Conservation (phyloP, 1,284 basidiomycete genomes). For the Cronartium ribicola region DNA sequence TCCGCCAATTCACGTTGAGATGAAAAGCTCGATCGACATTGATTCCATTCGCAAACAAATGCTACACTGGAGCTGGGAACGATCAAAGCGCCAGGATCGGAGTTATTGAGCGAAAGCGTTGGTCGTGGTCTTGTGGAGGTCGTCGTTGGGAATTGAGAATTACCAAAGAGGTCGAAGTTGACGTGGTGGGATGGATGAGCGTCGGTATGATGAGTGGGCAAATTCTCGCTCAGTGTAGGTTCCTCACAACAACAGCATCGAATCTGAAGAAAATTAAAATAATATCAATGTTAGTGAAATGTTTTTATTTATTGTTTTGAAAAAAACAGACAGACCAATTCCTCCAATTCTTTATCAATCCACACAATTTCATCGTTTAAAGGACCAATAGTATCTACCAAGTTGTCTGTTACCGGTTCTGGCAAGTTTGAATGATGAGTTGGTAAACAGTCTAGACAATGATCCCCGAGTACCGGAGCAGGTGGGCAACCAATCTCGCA, state of each 20-base stretch:
- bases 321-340: constrained; percentile 20
- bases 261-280: constrained; percentile 18
- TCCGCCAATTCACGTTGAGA: constrained; percentile 1
- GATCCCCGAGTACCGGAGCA: constrained; percentile 14
- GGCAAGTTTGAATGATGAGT: not conserved
- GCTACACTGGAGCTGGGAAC: not conserved
- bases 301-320: not conserved
- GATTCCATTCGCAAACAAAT: constrained; percentile 27
- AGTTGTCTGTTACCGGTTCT: not conserved
- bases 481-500: constrained; percentile 36
- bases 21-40: constrained; percentile 24
- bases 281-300: constrained; percentile 2
- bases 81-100: constrained; percentile 7
- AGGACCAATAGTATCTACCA: not conserved
- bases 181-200: constrained; percentile 39
- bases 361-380: constrained; percentile 18
- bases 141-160: constrained; percentile 12
- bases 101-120: not conserved
- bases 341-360: constrained; percentile 38
- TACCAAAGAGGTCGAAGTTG: constrained; percentile 27
- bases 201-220: constrained; percentile 31
- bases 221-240: constrained; percentile 12
- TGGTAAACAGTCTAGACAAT: constrained; percentile 23
- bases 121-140: not conserved
- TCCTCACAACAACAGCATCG: constrained; percentile 31